phyloP scores from a whole-genome alignment of 495 filamentous ascomycete species.

The Penicillium desertorum region DNA sequence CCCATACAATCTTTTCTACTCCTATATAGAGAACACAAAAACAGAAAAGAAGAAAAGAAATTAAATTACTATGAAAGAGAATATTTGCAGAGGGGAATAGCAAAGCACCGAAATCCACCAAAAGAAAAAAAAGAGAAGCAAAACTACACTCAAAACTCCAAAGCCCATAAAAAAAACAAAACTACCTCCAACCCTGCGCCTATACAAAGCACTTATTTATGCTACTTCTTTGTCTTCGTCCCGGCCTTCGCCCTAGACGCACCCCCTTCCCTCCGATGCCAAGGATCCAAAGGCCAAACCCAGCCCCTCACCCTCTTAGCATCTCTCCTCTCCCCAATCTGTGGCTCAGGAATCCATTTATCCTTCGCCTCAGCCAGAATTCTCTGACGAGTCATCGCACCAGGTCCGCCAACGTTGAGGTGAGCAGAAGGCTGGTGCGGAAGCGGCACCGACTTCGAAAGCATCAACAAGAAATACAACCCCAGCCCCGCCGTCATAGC shows the following conservation, averaged over 20 bases:
- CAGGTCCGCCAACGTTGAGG: conserved; percentile 78
- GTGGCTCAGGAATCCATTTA: conserved; percentile 83
- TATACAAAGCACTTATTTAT: conserved; percentile 28
- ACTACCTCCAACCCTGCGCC: conserved; percentile 1
- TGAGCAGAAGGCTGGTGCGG: conserved; percentile 66
- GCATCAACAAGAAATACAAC: conserved; percentile 78
- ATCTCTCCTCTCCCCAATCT: conserved; percentile 77
- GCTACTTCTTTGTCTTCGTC: conserved; percentile 36
- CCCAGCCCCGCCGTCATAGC: conserved; percentile 69
- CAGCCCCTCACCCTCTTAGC: conserved; percentile 81
- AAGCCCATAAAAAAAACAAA: conserved; percentile 5
- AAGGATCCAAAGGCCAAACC: conserved; percentile 76
- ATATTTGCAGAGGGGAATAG: conserved; percentile 20
- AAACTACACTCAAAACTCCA: conserved; percentile 5
- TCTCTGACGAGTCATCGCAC: conserved; percentile 71
- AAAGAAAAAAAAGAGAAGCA: conserved; percentile 6
- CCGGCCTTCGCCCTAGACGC: conserved; percentile 25
- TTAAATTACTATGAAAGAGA: conserved; percentile 20
- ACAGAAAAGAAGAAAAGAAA: conserved; percentile 1
- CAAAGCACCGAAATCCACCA: conserved; percentile 13
- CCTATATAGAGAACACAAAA: background rate
- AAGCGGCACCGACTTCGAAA: conserved; percentile 71
- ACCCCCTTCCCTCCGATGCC: conserved; percentile 55
- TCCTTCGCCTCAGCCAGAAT: conserved; percentile 64
- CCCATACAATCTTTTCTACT: background rate